Evolutionary conservation across 2,329 filamentous ascomycete species (phyloP), one percentile per base, ranked within the genome.

Genomic region (Ophiostoma australiae): DNA sequence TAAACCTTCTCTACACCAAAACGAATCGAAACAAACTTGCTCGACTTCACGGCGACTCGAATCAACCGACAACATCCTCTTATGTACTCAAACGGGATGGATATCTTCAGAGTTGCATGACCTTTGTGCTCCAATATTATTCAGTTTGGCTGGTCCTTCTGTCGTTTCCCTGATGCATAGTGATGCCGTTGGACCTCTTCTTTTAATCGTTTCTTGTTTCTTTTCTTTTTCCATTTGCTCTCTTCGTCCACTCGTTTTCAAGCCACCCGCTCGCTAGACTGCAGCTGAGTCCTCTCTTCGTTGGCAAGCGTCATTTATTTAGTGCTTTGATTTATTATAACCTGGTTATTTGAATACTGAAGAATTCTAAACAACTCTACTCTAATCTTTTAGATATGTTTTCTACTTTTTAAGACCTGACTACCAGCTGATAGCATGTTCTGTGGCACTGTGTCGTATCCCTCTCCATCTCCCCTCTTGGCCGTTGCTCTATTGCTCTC

Each of bases 261-360:
- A 58, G 52, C 52, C 52, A 58, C 52, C 52, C 52, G n/a, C 52
- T 58, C 17, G 4, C 52, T 58, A 58, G 23, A 58, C 52, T 58
- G 8, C 11, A 27, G 52, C 15, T 17, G n/a, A 58, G 10, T 13
- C 11, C n/a, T 58, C 23, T 58, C 13, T 55, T 58, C 23, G 52
- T 58, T 58, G 52, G 52, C 52, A 27, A 58, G 52, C 52, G 52
- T 58, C n/a, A 7, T 58, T 8, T 17, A 20, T 48, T 20, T 17
- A 48, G n/a, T 48, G 6, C 3, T 48, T 48, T 44, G 13, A 0
- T 15, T 5, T 44, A 44, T 11, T 44, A 44, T 15, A 44, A 44
- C 41, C 41, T 44, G 13, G 15, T 17, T 44, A 31, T 31, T 31
- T 31, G 1, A 31, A 31, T 41, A 41, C 39, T 41, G 39, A 3